These are phyloP conservation scores for Ophiostoma ulmi DNA, from an alignment of 2,329 filamentous ascomycete species.

Conservation along the genomic window DNA sequence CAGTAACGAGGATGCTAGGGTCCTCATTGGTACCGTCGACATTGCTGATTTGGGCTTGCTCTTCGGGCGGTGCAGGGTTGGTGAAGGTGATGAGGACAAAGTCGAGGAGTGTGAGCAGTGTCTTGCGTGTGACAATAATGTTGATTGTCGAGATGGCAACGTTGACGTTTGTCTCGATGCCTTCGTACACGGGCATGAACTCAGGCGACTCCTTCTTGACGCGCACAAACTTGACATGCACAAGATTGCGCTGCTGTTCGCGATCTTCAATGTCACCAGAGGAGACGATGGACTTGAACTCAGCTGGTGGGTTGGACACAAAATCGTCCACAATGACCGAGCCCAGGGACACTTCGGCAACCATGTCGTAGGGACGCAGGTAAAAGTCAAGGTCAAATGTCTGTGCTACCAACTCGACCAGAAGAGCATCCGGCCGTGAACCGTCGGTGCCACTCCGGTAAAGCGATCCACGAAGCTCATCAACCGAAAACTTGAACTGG, in stretches of 20 bases:
- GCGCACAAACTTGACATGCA: conserved; percentile 82
- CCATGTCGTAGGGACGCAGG: conserved; percentile 85
- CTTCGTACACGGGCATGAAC: conserved; percentile 85
- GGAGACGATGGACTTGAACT: conserved; percentile 97
- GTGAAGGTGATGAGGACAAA: conserved; percentile 93
- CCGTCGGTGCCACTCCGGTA: conserved; percentile 80
- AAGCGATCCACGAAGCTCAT: conserved; percentile 86
- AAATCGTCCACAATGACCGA: conserved; percentile 90
- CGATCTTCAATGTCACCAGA: conserved; percentile 70
- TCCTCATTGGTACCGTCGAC: conserved; percentile 30
- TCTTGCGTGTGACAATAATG: conserved; percentile 86
- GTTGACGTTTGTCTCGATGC: conserved; percentile 88
- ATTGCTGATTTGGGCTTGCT: conserved; percentile 35
- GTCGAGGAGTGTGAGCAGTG: conserved; percentile 83
- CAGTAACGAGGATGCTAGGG: background rate
- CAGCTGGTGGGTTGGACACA: conserved; percentile 78
- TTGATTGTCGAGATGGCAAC: conserved; percentile 94
- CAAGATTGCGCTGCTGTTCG: conserved; percentile 71
- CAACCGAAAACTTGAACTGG: conserved; percentile 94
- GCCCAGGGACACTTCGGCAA: conserved; percentile 80
- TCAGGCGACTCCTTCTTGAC: conserved; percentile 90
- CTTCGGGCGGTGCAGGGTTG: conserved; percentile 45
- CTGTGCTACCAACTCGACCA: conserved; percentile 89
- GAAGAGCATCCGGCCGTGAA: conserved; percentile 67
- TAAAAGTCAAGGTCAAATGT: conserved; percentile 84